These are phyloP conservation scores for Tolypocladium sp. DNA, from an alignment of 2,329 filamentous ascomycete species.

Conservation along the genomic window DNA sequence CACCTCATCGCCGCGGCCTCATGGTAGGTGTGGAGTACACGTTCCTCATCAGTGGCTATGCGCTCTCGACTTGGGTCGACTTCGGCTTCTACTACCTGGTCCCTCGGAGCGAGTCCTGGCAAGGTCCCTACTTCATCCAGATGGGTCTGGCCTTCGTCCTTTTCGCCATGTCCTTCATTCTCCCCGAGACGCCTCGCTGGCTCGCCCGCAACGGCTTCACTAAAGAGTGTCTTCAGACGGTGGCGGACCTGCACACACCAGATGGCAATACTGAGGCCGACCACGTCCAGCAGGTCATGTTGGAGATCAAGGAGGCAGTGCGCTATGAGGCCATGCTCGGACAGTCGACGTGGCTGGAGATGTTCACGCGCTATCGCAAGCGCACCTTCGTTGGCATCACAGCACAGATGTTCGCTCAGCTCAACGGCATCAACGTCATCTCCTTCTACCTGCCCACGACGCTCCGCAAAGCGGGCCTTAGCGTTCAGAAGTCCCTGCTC, in stretches of 20 bases:
- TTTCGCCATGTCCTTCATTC: constrained; percentile 7
- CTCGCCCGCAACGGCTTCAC: constrained; percentile 23
- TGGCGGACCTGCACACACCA: background rate
- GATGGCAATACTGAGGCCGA: background rate
- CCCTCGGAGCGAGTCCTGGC: constrained; percentile 5
- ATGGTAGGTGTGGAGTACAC: constrained; percentile 10
- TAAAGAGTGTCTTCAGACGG: constrained; percentile 19
- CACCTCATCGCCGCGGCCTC: constrained; percentile 7
- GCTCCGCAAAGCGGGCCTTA: constrained; percentile 23
- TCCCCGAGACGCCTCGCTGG: constrained; percentile 29
- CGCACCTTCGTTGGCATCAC: constrained; percentile 30
- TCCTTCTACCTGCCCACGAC: constrained; percentile 30
- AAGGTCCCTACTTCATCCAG: constrained; percentile 9
- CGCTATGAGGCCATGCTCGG: constrained; percentile 6
- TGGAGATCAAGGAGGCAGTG: background rate
- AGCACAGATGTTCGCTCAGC: constrained; percentile 28
- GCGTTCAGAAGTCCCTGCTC: constrained; percentile 25
- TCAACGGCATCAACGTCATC: constrained; percentile 32
- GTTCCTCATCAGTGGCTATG: constrained; percentile 8
- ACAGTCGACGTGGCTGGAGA: constrained; percentile 18
- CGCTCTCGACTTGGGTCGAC: constrained; percentile 8
- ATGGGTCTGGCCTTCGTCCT: constrained; percentile 6
- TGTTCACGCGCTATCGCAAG: constrained; percentile 31
- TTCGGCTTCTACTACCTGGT: constrained; percentile 7
- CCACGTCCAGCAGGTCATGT: background rate